Evolutionary conservation across 2,329 filamentous ascomycete genomes (phyloP), one percentile per base, ranked within the genome.

Genomic region (Cladosporium sp.): DNA sequence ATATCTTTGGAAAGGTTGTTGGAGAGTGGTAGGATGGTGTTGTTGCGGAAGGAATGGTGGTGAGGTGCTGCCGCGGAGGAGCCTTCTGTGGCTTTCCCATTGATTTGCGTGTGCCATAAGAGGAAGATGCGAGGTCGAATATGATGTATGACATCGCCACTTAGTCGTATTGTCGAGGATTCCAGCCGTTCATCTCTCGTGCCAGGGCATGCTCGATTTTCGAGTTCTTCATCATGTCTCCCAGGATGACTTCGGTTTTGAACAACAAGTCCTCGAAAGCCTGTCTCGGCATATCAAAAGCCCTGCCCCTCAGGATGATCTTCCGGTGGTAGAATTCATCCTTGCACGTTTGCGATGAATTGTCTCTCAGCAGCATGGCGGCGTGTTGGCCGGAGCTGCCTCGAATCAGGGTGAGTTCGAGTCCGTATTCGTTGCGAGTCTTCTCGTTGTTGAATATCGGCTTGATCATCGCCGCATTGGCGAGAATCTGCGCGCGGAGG

Each of bases 381-480:
- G 49, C 36, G n/a, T 64, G 61, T 15, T 64, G 61, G 24, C 61
- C 61, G 36, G 36, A 44, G 61, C 51, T 44, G 49, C 51, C 36
- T 2, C 36, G 14, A 3, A 47, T 47, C 1, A 64, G 61, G 26
- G 41, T 24, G 24, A 64, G 61, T 18, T 64, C 61, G 18, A 64
- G 34, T 14, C 52, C 61, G 26, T 64, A 64, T 4, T 57, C 61
- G 18, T 26, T 11, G 4, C 61, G 61, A n/a, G 21, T 18, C 10
- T 55, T 64, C 28, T 57, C 51, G 26, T 38, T 36, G 10, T 36
- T 54, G 51, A 57, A 64, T 15, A 55, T n/a, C 12, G 61, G 61
- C 55, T 64, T 64, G 24, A 64, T 41, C 34, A 64, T 64, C 15
- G 61, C 36, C 26, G 61, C 61, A 52, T 64, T 64, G 61, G 61